Base-by-base conservation (phyloP, 73 alveolate species). In the Paramecium octaurelia region DNA sequence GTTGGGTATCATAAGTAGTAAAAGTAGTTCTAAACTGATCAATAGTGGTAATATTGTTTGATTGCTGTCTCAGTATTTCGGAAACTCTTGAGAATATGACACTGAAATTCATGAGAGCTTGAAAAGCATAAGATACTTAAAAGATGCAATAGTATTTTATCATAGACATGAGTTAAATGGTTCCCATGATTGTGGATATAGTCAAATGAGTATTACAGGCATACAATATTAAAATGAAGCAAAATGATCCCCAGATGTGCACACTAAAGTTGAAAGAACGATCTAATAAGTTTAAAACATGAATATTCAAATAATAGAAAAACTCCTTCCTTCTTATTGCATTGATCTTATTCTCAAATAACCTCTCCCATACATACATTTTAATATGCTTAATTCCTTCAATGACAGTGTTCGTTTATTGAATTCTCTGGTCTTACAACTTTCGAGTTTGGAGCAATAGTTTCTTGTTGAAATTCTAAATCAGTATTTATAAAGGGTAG, bases 291-390 rank as follows among this genome's bases (percentile, higher is more conserved):
- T 64, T 31, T 10, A 87, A 92, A 8, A 71, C 42, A 57, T 70
- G 59, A 12, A 87, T 75, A 20, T 48, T 48, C 4, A 85, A 35
- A 40, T 85, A 77, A 20, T 64, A 38, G 23, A 59, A 42, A 35
- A 70, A 34, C 57, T 93, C 96, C 31, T 86, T 64, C 71, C 46
- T 60, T 75, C 96, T 86, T 36, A 73, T 43, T 0, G 6, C 29
- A 24, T 48, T 73, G 18, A 93, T 86, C 38, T 34, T 68, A 24
- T 88, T 68, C 23, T 48, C 70, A 8, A 86, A 42, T 16, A 86
- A 24, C 29, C 23, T 69, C 24, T 92, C 95, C 95, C 95, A 92
- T 1, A 71, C 94, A 86, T 92, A 86, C 86, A 92, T 70, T 54
- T 92, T 92, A 31, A 92, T 64, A 12, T 50, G 54, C 86, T 64